Evolutionary conservation across 331 rosid species (phyloP).

Genomic region (Quercus lobata): DNA sequence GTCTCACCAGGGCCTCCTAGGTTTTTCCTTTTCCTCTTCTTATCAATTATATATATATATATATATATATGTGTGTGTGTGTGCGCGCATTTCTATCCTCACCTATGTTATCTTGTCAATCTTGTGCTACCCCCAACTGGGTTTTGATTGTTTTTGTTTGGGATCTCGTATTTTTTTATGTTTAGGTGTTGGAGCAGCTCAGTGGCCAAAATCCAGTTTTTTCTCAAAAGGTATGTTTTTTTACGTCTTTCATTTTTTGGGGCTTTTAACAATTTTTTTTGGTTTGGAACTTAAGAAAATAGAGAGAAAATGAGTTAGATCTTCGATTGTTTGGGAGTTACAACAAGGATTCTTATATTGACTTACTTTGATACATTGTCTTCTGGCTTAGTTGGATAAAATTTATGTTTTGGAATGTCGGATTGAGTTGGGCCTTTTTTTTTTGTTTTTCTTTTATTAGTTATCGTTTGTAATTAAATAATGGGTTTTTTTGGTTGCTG

Average conservation of each 20-base stretch:
- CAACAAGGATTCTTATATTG: neutral
- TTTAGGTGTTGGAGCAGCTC: conserved; percentile 77
- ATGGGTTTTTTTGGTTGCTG: neutral
- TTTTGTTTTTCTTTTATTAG: too few relatives aligned
- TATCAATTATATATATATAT: neutral
- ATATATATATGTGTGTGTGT: too few relatives aligned
- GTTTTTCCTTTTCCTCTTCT: conserved; percentile 11
- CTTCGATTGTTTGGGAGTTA: neutral
- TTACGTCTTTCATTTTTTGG: neutral
- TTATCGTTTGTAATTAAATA: neutral
- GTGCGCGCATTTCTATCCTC: neutral
- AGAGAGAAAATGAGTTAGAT: neutral
- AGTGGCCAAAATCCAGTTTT: conserved; percentile 72
- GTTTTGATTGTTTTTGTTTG: neutral
- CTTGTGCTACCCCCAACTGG: too few relatives aligned
- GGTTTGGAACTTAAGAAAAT: neutral
- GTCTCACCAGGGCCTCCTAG: conserved; percentile 88
- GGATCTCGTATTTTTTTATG: neutral
- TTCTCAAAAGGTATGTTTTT: conserved; percentile 64
- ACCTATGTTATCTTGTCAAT: neutral
- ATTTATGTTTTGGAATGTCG: neutral
- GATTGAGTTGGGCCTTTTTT: neutral
- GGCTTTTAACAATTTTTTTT: neutral
- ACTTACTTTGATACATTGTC: neutral
- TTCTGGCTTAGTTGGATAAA: neutral